phyloP scores from a whole-genome alignment of 2,329 filamentous ascomycete genomes.

The Microthyrium microscopicum region DNA sequence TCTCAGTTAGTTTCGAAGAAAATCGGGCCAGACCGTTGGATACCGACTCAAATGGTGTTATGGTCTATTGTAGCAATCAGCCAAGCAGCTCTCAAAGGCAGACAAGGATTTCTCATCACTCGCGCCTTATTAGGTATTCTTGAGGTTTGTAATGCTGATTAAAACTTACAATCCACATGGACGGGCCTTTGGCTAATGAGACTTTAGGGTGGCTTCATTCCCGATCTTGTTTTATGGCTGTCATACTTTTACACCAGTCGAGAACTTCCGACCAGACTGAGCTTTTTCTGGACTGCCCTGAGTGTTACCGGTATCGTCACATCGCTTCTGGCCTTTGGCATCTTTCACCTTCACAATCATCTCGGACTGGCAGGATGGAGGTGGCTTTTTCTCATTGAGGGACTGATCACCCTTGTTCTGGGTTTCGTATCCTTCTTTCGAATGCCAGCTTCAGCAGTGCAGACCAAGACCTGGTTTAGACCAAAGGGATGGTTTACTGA shows the following conservation, averaged over 20 bases:
- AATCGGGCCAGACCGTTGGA: conserved; percentile 20
- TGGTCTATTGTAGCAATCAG: conserved; percentile 26
- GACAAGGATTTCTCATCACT: conserved; percentile 24
- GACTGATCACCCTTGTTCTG: conserved; percentile 11
- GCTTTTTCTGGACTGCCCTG: conserved; percentile 22
- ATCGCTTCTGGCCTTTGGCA: conserved; percentile 19
- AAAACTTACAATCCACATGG: conserved; percentile 13
- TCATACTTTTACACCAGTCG: conserved; percentile 24
- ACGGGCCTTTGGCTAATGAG: too few species aligned
- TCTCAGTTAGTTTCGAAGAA: conserved; percentile 14
- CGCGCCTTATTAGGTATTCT: conserved; percentile 29
- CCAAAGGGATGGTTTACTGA: conserved; percentile 18
- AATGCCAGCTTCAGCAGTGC: conserved; percentile 13
- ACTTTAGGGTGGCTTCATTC: conserved; percentile 35
- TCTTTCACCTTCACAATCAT: conserved; percentile 17
- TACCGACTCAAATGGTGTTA: conserved; percentile 24
- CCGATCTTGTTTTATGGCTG: conserved; percentile 16
- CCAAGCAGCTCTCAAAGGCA: conserved; percentile 22
- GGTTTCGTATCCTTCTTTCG: conserved; percentile 11
- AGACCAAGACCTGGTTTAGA: conserved; percentile 16
- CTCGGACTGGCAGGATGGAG: conserved; percentile 13
- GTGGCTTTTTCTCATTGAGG: conserved; percentile 11
- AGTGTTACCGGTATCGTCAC: conserved; percentile 18
- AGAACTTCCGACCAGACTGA: conserved; percentile 20
- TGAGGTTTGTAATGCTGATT: conserved; percentile 12